Evolutionary conservation across 2,329 filamentous ascomycete genomes (phyloP).

Genomic region (Xylariales sp.): DNA sequence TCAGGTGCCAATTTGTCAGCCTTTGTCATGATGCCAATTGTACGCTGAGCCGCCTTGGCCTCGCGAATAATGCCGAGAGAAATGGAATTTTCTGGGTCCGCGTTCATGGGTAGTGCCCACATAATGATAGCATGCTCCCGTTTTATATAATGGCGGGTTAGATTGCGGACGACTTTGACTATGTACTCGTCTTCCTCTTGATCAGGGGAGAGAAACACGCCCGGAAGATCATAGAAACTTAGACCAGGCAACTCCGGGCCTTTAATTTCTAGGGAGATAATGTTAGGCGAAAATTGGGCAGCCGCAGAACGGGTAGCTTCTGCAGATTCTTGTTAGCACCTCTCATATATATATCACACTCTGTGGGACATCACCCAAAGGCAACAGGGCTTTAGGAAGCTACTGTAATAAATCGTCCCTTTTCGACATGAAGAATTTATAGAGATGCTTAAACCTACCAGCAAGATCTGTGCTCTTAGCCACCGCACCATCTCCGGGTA

Average conservation of each 20-base stretch:
- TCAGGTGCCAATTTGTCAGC: slow-evolving; percentile 74
- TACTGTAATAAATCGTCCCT: no score
- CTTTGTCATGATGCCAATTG: slow-evolving; percentile 84
- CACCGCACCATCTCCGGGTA: slow-evolving; percentile 61
- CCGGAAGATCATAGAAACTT: slow-evolving; percentile 87
- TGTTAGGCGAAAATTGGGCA: slow-evolving; percentile 67
- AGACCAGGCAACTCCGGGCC: slow-evolving; percentile 77
- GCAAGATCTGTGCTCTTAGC: slow-evolving; percentile 52
- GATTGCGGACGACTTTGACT: slow-evolving; percentile 76
- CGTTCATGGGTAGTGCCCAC: slow-evolving; percentile 81
- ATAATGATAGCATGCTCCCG: slow-evolving; percentile 79
- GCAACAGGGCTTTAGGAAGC: no score
- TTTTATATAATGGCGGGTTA: slow-evolving; percentile 76
- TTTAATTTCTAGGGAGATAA: slow-evolving; percentile 80
- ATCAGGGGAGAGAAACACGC: slow-evolving; percentile 78
- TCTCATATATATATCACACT: neutral
- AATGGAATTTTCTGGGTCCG: slow-evolving; percentile 79
- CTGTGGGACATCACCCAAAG: neutral
- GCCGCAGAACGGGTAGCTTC: slow-evolving; percentile 49
- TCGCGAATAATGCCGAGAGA: slow-evolving; percentile 73
- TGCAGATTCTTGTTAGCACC: slow-evolving; percentile 29
- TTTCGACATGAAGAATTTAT: neutral
- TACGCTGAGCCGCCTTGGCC: slow-evolving; percentile 67
- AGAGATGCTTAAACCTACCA: slow-evolving; percentile 42
- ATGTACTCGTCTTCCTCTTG: slow-evolving; percentile 74